Evolutionary conservation across 495 filamentous ascomycete genomes (phyloP).

Genomic region (Lasiosphaeria miniovina): DNA sequence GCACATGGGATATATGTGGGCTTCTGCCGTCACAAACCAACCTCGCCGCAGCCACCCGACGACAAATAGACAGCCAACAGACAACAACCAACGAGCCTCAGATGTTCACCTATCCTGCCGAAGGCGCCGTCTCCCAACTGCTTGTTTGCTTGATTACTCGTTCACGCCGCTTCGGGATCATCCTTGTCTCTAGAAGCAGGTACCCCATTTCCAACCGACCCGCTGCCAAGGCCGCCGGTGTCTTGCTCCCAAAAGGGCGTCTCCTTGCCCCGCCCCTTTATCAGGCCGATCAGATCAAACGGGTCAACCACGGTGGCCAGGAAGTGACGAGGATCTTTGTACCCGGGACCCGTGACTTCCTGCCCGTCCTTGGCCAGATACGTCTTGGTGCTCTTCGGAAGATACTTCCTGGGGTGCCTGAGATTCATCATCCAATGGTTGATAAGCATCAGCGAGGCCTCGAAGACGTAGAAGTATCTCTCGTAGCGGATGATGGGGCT

Average conservation of each 20-base stretch:
- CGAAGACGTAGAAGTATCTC: constrained; percentile 73
- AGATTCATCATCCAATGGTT: constrained; percentile 62
- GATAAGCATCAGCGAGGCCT: constrained; percentile 59
- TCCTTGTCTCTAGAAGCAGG: constrained; percentile 5
- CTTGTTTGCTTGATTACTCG: neutral
- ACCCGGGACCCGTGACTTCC: constrained; percentile 63
- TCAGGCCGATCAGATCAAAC: constrained; percentile 61
- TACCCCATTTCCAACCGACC: constrained; percentile 2
- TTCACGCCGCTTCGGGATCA: neutral
- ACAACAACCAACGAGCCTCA: too few relatives aligned
- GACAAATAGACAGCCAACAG: too few relatives aligned
- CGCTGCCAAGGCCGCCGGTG: constrained; percentile 9
- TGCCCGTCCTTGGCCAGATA: constrained; percentile 65
- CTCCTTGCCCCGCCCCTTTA: constrained; percentile 48
- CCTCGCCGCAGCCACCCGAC: too few relatives aligned
- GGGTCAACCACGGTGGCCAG: constrained; percentile 61
- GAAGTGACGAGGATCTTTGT: constrained; percentile 52
- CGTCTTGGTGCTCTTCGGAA: constrained; percentile 61
- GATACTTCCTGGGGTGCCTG: constrained; percentile 57
- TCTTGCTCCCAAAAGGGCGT: constrained; percentile 55
- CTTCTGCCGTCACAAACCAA: too few relatives aligned
- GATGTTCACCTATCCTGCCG: too few relatives aligned
- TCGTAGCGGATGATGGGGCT: constrained; percentile 62
- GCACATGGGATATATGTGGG: too few relatives aligned
- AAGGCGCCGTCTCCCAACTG: too few relatives aligned